Evolutionary conservation across 1,284 basidiomycete species (phyloP).

Genomic region (Ustilago loliicola): DNA sequence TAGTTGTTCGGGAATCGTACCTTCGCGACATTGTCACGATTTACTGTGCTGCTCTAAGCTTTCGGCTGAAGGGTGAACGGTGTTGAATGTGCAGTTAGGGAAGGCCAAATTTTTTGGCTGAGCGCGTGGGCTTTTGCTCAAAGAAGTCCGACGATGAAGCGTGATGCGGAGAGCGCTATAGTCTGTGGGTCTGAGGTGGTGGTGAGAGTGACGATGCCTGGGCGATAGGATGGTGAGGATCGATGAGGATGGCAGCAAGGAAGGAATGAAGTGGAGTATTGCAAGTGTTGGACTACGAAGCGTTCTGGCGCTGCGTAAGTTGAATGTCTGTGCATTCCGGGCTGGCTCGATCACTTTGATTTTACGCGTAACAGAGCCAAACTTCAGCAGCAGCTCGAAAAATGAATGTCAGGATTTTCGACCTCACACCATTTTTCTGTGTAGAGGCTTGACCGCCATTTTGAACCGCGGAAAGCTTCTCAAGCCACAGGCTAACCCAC

Average conservation of each 20-base stretch:
- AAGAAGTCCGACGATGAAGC: no score
- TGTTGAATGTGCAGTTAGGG: neutral
- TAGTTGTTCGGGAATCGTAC: slow-evolving; percentile 69
- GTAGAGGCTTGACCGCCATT: neutral
- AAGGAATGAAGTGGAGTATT: neutral
- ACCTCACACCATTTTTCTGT: neutral
- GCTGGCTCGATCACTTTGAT: slow-evolving; percentile 14
- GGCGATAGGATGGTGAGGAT: neutral
- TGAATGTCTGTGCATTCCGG: slow-evolving; percentile 21
- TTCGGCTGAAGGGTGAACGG: neutral
- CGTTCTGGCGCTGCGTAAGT: slow-evolving; percentile 10
- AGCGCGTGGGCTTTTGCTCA: no score
- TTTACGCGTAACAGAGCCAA: slow-evolving; percentile 14
- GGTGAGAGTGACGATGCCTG: neutral
- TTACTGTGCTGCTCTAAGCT: neutral
- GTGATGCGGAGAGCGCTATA: no score
- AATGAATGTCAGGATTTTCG: neutral
- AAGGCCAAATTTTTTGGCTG: no score
- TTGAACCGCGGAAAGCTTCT: neutral
- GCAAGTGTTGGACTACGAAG: slow-evolving; percentile 13
- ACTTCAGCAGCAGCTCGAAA: neutral
- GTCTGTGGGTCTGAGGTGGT: neutral
- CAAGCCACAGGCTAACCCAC: neutral
- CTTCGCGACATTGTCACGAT: slow-evolving; percentile 63
- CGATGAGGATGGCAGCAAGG: neutral